These are phyloP conservation scores for Aspergillus pseudotamarii DNA, from an alignment of 2,329 filamentous ascomycete species.

Conservation along the genomic window DNA sequence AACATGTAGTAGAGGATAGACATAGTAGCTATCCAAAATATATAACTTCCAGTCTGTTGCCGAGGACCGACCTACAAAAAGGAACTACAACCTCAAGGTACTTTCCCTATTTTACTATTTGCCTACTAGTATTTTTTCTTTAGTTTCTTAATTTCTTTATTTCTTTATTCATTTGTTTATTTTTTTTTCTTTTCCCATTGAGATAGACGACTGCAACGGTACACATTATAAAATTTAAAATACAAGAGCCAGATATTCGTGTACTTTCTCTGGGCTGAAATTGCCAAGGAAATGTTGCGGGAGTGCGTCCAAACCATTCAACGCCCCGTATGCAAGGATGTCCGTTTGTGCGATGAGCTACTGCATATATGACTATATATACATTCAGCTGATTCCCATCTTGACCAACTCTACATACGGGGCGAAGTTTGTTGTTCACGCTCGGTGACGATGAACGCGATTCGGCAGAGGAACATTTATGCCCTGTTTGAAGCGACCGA, in stretches of 20 bases:
- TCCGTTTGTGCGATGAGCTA: background rate
- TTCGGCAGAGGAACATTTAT: too few species aligned
- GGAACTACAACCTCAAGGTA: too few species aligned
- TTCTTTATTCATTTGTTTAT: too few species aligned
- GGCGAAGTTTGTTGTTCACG: too few species aligned
- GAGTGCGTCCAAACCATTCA: background rate
- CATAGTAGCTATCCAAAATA: background rate
- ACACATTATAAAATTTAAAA: background rate
- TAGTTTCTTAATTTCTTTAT: too few species aligned
- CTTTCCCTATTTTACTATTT: background rate
- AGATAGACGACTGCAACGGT: background rate
- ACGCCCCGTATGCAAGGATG: background rate
- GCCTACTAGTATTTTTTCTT: too few species aligned
- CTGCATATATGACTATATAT: background rate
- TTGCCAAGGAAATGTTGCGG: background rate
- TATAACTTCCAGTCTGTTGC: background rate
- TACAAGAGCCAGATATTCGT: background rate
- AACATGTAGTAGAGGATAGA: background rate
- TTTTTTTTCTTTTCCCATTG: background rate
- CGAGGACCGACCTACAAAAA: background rate
- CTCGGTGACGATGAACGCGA: background rate
- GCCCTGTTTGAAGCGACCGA: background rate
- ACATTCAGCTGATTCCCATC: background rate
- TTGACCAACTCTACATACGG: background rate
- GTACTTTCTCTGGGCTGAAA: background rate